A percentile compares a stretch with the other conserved stretches of the same genome.
phyloP scores from a whole-genome alignment of 257 asterid genomes.

The Anisodus acutangulus region DNA sequence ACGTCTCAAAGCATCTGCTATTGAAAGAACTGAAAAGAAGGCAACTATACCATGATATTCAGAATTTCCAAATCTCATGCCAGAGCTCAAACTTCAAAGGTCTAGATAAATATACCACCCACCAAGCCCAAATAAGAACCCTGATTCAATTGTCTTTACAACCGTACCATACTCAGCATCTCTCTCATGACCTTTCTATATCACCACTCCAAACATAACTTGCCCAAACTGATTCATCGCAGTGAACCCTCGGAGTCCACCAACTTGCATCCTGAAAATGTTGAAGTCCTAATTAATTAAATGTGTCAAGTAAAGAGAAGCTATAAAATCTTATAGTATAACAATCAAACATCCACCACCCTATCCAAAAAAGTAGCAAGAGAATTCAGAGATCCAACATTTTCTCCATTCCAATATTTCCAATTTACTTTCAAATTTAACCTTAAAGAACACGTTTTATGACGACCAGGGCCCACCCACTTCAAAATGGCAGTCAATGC shows the following conservation, averaged over 20 bases:
- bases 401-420: neutral
- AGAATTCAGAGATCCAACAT: constrained; percentile 13
- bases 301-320: constrained; percentile 37
- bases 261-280: constrained; percentile 64
- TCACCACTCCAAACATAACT: constrained; percentile 36
- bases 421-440: neutral
- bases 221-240: constrained; percentile 54
- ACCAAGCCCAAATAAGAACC: constrained; percentile 15
- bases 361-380: constrained; percentile 36
- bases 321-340: constrained; percentile 33
- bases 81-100: constrained; percentile 16
- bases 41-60: constrained; percentile 18
- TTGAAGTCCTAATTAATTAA: constrained; percentile 48
- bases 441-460: neutral
- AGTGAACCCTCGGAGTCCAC: constrained; percentile 44
- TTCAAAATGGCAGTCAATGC: neutral
- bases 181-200: neutral
- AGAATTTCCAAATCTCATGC: constrained; percentile 14
- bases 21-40: neutral
- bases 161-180: neutral
- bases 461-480: neutral
- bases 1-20: neutral
- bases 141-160: constrained; percentile 22
- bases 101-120: neutral
- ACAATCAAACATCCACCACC: constrained; percentile 39